Evolutionary conservation across 1,139 yeast genomes (phyloP).

Genomic region (Pichia kudriavzevii): DNA sequence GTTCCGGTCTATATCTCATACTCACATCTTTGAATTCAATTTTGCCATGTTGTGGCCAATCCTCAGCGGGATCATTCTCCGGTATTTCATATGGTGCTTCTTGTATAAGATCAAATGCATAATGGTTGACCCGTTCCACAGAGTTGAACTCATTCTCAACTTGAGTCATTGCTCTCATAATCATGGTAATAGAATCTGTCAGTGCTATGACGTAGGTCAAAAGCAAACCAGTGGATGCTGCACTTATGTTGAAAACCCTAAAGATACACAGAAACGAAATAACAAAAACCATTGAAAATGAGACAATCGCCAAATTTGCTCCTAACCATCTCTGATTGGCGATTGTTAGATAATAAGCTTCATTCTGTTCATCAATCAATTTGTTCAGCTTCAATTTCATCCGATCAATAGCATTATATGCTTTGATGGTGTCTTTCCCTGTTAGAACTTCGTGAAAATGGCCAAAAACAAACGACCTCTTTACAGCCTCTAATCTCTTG

Average conservation of each 20-base stretch:
- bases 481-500: constrained; percentile 71
- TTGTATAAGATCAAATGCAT: constrained; percentile 48
- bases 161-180: constrained; percentile 44
- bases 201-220: constrained; percentile 51
- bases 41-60: constrained; percentile 56
- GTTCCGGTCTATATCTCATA: constrained; percentile 41
- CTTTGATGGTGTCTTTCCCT: constrained; percentile 63
- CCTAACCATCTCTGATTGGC: constrained; percentile 79
- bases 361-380: constrained; percentile 57
- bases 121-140: constrained; percentile 41
- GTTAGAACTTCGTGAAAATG: constrained; percentile 68
- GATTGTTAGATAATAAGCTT: constrained; percentile 58
- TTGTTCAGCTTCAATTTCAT: constrained; percentile 44
- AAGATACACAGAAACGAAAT: constrained; percentile 54
- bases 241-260: constrained; percentile 52
- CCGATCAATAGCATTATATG: constrained; percentile 39
- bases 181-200: constrained; percentile 40
- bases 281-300: constrained; percentile 40
- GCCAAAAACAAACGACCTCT: constrained; percentile 69
- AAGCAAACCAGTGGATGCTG: constrained; percentile 67
- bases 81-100: constrained; percentile 51
- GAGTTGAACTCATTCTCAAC: constrained; percentile 48
- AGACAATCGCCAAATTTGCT: constrained; percentile 52
- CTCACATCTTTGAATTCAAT: constrained; percentile 35
- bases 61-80: constrained; percentile 39